Percentiles rank a stretch among this genome's conserved stretches.
Evolutionary conservation across 1,139 yeast genomes (phyloP).

Genomic region (Candida freyschussii): DNA sequence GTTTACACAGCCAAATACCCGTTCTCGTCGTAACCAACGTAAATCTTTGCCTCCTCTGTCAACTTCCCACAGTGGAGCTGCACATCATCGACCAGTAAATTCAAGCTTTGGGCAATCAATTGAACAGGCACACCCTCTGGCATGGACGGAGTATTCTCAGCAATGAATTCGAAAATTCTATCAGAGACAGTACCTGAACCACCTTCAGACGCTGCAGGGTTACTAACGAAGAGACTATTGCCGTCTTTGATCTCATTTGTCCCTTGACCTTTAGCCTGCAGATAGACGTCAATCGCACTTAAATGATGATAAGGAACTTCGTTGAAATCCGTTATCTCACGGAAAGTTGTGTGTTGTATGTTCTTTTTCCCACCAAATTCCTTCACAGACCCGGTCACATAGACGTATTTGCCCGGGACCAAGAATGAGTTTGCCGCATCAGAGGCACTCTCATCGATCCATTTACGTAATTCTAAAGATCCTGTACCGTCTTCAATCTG

Average conservation of each 20-base stretch:
- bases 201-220: conserved; percentile 30
- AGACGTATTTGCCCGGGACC: conserved; percentile 51
- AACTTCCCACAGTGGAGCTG: conserved; percentile 46
- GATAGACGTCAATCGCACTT: conserved; percentile 62
- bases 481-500: conserved; percentile 88
- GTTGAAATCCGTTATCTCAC: conserved; percentile 62
- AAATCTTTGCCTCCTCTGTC: conserved; percentile 61
- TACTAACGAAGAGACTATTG: conserved; percentile 44
- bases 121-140: conserved; percentile 70
- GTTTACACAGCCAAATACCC: conserved; percentile 48
- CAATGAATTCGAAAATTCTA: conserved; percentile 45
- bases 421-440: conserved; percentile 33
- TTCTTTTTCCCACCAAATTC: conserved; percentile 64
- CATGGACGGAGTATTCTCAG: conserved; percentile 51
- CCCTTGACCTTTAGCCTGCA: conserved; percentile 24
- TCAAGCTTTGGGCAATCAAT: conserved; percentile 52
- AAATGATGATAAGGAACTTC: conserved; percentile 74
- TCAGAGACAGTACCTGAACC: conserved; percentile 34
- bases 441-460: conserved; percentile 50
- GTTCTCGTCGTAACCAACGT: conserved; percentile 63
- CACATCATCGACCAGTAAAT: conserved; percentile 45
- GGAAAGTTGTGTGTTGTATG: conserved; percentile 60
- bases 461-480: conserved; percentile 59
- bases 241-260: conserved; percentile 14
- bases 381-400: conserved; percentile 67